Conservation (phyloP, 306 rosid genomes). For the Rubus idaeus region DNA sequence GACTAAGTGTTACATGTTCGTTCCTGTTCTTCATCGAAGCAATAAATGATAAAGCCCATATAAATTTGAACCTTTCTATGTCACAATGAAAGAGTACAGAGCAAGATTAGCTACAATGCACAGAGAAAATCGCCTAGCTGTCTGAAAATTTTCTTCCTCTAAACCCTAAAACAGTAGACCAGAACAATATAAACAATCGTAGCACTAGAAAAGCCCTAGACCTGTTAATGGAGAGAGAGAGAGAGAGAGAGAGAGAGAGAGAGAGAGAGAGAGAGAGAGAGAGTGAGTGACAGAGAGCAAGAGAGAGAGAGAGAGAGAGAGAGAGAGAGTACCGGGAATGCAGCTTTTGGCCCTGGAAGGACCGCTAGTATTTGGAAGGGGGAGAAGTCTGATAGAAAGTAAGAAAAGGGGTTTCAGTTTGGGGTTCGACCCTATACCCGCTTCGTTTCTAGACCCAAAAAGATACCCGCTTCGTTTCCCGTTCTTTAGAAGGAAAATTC, state of each 20-base stretch:
- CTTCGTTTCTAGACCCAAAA: background rate
- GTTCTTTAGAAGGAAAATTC: no score
- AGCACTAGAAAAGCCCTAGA: background rate
- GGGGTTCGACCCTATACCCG: background rate
- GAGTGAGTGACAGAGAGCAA: no score
- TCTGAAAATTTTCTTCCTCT: background rate
- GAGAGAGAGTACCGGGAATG: background rate
- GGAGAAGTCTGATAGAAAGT: background rate
- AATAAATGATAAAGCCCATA: background rate
- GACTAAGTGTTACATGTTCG: background rate
- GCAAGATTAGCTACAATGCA: conserved; percentile 1
- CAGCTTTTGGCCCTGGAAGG: background rate
- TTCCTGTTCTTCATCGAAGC: background rate
- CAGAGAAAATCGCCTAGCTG: background rate
- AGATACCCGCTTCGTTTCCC: background rate
- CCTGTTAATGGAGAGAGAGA: background rate
- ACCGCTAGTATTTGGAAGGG: background rate
- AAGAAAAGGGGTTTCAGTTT: background rate
- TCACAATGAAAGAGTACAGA: background rate
- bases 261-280: background rate
- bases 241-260: background rate
- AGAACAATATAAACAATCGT: background rate
- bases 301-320: background rate
- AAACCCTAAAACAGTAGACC: background rate
- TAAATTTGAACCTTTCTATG: background rate